A percentile compares a stretch with the other conserved stretches of the same genome.
phyloP scores from a whole-genome alignment of 169 alveolate genomes.

The Hepatocystis sp. region DNA sequence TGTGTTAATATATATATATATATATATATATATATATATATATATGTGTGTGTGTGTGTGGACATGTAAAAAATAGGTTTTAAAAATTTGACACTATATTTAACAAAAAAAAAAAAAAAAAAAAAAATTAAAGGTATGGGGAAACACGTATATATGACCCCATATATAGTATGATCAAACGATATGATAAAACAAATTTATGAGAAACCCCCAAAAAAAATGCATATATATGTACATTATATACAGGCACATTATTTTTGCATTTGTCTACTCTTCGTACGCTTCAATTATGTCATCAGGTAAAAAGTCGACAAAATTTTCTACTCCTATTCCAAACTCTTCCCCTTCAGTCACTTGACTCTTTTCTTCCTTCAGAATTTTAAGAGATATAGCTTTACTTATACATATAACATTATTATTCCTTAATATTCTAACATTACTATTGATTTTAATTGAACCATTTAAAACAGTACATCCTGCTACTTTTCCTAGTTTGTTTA shows the following conservation, averaged over 20 bases:
- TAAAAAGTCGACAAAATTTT: conserved; percentile 26
- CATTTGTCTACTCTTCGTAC: conserved; percentile 53
- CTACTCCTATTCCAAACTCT: conserved; percentile 64
- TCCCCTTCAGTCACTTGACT: conserved; percentile 28
- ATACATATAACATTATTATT: conserved; percentile 18
- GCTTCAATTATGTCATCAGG: conserved; percentile 50
- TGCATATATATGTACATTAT: not conserved
- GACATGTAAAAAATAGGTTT: too few relatives aligned
- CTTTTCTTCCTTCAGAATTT: conserved; percentile 53
- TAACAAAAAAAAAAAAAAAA: too few relatives aligned
- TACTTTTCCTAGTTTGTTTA: conserved; percentile 47
- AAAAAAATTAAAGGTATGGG: too few relatives aligned
- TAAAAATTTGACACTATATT: too few relatives aligned
- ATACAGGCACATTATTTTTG: too few relatives aligned
- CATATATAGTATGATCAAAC: too few relatives aligned
- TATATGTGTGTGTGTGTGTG: too few relatives aligned
- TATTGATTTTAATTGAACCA: conserved; percentile 42
- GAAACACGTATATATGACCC: too few relatives aligned
- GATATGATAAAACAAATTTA: too few relatives aligned
- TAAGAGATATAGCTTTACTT: conserved; percentile 43
- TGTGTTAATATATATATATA: not conserved
- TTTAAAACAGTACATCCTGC: conserved; percentile 51
- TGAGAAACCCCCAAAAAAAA: too few relatives aligned
- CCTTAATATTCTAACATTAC: conserved; percentile 45
- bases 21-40: not conserved